A percentile compares a stretch with the other conserved stretches of the same genome.
Conservation (phyloP, 495 filamentous ascomycete species). For the Aspergillus haitiensis region DNA sequence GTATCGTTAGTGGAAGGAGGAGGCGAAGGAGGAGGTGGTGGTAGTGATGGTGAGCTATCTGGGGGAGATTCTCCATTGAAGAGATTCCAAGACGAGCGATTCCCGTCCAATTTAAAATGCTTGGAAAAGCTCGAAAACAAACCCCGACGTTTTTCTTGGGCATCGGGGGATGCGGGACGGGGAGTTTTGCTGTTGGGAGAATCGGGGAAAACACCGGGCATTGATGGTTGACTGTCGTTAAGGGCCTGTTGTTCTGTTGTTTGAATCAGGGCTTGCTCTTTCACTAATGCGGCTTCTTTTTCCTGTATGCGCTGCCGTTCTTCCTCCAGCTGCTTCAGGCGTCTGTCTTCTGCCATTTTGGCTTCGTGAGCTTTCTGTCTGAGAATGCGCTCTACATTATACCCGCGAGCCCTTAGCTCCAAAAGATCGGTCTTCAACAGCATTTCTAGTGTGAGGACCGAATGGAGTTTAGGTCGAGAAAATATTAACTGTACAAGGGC, state of each 20-base stretch:
- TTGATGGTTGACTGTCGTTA: slow-evolving; percentile 35
- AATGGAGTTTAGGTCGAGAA: slow-evolving; percentile 78
- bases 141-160: slow-evolving; percentile 46
- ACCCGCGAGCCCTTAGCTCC: slow-evolving; percentile 76
- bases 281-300: slow-evolving; percentile 57
- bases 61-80: slow-evolving; percentile 31
- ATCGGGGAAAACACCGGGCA: slow-evolving; percentile 70
- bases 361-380: slow-evolving; percentile 80
- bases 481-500: slow-evolving; percentile 78
- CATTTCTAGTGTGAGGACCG: slow-evolving; percentile 81
- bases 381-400: slow-evolving; percentile 92
- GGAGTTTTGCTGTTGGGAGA: slow-evolving; percentile 54
- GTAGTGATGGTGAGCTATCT: slow-evolving; percentile 19
- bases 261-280: slow-evolving; percentile 36
- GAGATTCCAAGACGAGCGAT: slow-evolving; percentile 29
- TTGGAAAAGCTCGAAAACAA: slow-evolving; percentile 66
- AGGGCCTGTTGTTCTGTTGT: slow-evolving; percentile 26
- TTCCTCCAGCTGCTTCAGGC: slow-evolving; percentile 72
- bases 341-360: slow-evolving; percentile 77
- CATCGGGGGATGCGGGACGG: slow-evolving; percentile 24
- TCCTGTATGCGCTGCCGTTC: slow-evolving; percentile 65
- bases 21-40: slow-evolving; percentile 50
- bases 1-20: slow-evolving; percentile 44
- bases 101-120: slow-evolving; percentile 62
- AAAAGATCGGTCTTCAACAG: slow-evolving; percentile 79